Conservation (phyloP, 1,284 basidiomycete genomes). For the Ustilago hordei region DNA sequence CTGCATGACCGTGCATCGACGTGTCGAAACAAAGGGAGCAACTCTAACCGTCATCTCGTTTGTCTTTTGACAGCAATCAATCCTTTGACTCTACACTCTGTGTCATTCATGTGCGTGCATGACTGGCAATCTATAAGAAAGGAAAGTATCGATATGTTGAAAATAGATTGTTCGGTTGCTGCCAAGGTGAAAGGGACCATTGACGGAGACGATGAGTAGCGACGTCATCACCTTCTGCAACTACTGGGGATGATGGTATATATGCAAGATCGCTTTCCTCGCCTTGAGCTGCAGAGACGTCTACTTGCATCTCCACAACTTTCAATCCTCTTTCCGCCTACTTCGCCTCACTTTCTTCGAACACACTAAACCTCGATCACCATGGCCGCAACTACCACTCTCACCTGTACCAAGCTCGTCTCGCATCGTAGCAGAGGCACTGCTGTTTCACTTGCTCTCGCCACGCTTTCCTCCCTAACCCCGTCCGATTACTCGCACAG, state of each 20-base stretch:
- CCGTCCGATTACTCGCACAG: not conserved
- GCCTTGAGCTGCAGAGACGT: too few species aligned
- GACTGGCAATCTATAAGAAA: not conserved
- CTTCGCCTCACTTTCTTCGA: too few species aligned
- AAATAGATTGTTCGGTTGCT: not conserved
- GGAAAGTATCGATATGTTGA: not conserved
- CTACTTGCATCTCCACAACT: too few species aligned
- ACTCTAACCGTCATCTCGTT: not conserved
- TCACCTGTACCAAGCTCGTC: not conserved
- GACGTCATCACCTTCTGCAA: not conserved
- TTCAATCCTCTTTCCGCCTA: too few species aligned
- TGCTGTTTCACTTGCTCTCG: not conserved
- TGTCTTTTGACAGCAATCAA: not conserved
- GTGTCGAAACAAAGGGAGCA: not conserved
- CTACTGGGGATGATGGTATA: not conserved
- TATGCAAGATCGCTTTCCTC: not conserved
- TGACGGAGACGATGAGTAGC: slow-evolving; percentile 1
- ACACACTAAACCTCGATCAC: not conserved
- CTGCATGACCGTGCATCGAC: not conserved
- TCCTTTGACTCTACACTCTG: not conserved
- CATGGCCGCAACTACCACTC: not conserved
- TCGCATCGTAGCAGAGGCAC: not conserved
- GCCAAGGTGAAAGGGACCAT: not conserved
- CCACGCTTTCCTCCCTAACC: not conserved
- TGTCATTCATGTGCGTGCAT: not conserved